phyloP scores from a whole-genome alignment of 768 basidiomycete species.

The Tulasnella sp. region DNA sequence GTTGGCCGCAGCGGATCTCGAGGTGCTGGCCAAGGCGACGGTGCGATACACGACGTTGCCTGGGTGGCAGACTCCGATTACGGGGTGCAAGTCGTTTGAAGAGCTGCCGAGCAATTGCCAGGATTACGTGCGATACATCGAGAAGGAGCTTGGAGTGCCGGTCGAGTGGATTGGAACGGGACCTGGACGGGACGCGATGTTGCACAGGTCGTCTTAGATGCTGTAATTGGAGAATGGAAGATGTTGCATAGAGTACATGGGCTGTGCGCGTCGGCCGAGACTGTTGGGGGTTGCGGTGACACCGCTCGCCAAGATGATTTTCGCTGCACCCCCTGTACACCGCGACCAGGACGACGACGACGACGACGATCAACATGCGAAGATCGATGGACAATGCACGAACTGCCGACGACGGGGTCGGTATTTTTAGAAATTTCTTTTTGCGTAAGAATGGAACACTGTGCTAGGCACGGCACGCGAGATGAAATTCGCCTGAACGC shows the following conservation, averaged over 20 bases:
- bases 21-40: constrained; percentile 68
- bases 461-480: background rate
- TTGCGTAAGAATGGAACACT: background rate
- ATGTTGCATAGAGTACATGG: background rate
- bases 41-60: constrained; percentile 86
- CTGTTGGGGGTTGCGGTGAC: background rate
- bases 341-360: background rate
- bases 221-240: background rate
- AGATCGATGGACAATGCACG: background rate
- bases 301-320: background rate
- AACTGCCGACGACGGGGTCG: background rate
- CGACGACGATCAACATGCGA: background rate
- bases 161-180: constrained; percentile 94
- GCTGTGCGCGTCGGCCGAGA: background rate
- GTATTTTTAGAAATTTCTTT: background rate
- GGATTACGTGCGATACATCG: constrained; percentile 84
- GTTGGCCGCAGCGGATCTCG: constrained; percentile 66
- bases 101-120: constrained; percentile 80
- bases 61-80: constrained; percentile 85
- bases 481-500: background rate
- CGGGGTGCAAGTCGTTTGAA: constrained; percentile 56
- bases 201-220: constrained; percentile 33
- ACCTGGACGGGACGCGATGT: constrained; percentile 78
- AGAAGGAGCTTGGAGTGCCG: constrained; percentile 63
- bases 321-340: background rate